These are phyloP conservation scores for Termitomyces bulborhizus DNA, from an alignment of 768 basidiomycete species.

Conservation along the genomic window DNA sequence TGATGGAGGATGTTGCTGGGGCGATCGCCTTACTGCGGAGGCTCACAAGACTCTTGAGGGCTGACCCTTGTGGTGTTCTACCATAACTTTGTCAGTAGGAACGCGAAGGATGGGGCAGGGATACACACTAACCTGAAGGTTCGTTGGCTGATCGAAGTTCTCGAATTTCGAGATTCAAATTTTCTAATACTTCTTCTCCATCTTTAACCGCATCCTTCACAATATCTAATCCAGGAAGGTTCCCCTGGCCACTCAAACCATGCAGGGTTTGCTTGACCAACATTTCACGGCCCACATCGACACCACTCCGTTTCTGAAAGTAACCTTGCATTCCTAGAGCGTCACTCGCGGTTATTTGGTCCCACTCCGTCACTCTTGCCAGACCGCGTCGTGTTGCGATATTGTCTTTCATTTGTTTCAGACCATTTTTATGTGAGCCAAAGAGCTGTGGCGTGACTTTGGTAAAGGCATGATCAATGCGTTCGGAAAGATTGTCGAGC, in stretches of 20 bases:
- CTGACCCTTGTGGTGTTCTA: background rate
- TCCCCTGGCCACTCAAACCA: conserved; percentile 31
- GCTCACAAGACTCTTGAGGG: background rate
- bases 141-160: background rate
- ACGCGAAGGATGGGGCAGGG: background rate
- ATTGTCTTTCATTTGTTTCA: conserved; percentile 10
- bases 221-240: conserved; percentile 41
- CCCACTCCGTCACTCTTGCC: conserved; percentile 35
- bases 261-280: conserved; percentile 48
- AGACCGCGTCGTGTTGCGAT: conserved; percentile 21
- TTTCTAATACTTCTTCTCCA: background rate
- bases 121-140: background rate
- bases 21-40: no score
- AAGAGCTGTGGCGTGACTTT: background rate
- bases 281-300: conserved; percentile 26
- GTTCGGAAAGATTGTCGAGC: conserved; percentile 54
- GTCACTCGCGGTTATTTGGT: conserved; percentile 13
- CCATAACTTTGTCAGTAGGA: background rate
- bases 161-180: background rate
- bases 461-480: conserved; percentile 60
- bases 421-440: background rate
- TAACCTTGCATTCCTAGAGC: accelerated
- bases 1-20: background rate
- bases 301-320: conserved; percentile 21
- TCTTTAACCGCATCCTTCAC: conserved; percentile 30